Percentiles rank a stretch among this genome's conserved stretches.
Conservation (phyloP, 345 rosid species). For the Pseudoturritis turrita region DNA sequence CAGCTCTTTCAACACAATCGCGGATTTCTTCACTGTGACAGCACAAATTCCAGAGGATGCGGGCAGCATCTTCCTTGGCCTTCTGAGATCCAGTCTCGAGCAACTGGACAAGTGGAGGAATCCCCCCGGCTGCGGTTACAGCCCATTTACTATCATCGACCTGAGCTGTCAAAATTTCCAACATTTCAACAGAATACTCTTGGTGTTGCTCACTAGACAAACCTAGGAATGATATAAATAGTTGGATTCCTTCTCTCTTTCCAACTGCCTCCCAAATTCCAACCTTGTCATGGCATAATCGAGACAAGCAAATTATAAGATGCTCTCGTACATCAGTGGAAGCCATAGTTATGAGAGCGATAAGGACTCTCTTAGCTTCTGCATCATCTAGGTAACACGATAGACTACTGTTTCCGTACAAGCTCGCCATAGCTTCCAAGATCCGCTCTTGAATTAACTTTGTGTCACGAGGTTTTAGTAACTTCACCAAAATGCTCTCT, state of each 20-base stretch:
- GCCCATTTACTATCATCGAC: slow-evolving; percentile 98
- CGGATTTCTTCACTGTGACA: slow-evolving; percentile 86
- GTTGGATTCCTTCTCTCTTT: slow-evolving; percentile 79
- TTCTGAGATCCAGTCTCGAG: slow-evolving; percentile 77
- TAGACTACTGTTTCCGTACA: slow-evolving; percentile 65
- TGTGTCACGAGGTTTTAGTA: slow-evolving; percentile 62
- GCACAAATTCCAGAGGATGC: slow-evolving; percentile 70
- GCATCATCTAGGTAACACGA: slow-evolving; percentile 51
- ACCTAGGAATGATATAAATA: slow-evolving; percentile 76
- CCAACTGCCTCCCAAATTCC: slow-evolving; percentile 79
- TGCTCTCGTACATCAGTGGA: slow-evolving; percentile 57
- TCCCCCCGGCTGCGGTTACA: slow-evolving; percentile 93
- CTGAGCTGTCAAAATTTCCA: slow-evolving; percentile 66
- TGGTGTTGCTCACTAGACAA: slow-evolving; percentile 88
- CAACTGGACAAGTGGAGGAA: slow-evolving; percentile 88
- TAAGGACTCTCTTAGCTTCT: slow-evolving; percentile 78
- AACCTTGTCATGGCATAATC: slow-evolving; percentile 47
- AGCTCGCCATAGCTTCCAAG: slow-evolving; percentile 89
- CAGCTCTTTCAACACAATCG: slow-evolving; percentile 89
- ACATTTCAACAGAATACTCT: slow-evolving; percentile 70
- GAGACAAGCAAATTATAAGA: slow-evolving; percentile 55
- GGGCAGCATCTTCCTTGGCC: slow-evolving; percentile 79
- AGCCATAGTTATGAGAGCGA: slow-evolving; percentile 77
- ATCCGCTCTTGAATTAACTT: slow-evolving; percentile 73
- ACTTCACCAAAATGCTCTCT: slow-evolving; percentile 51